Conservation (phyloP, 148 eudicot genomes). For the Rhododendron mucronatum region DNA sequence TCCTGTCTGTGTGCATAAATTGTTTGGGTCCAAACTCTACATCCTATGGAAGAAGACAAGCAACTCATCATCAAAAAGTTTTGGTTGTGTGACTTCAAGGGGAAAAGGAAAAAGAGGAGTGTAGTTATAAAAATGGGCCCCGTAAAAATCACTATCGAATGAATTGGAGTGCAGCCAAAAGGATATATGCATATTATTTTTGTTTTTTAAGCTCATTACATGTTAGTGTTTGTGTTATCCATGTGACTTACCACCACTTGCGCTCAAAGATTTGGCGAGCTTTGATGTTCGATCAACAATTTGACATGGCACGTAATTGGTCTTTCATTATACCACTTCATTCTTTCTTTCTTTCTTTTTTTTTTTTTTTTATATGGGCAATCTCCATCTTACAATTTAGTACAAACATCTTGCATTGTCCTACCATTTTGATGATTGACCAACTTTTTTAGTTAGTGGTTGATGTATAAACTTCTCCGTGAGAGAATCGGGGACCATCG, state of each 20-base stretch:
- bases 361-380: background rate
- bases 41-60: background rate
- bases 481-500: background rate
- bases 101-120: background rate
- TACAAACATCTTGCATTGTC: background rate
- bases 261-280: too few species aligned
- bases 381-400: background rate
- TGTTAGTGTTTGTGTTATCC: too few species aligned
- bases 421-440: background rate
- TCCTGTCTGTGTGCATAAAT: background rate
- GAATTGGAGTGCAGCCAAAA: background rate
- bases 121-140: background rate
- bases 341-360: too few species aligned
- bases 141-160: too few species aligned
- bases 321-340: background rate
- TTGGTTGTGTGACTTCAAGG: background rate
- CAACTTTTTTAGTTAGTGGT: background rate
- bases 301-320: background rate
- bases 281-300: too few species aligned
- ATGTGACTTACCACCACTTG: too few species aligned
- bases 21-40: background rate
- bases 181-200: background rate
- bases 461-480: background rate
- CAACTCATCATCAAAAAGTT: background rate
- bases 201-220: too few species aligned